phyloP scores from a whole-genome alignment of 202 grass and related monocot species.

The Schoenoplectus triqueter region DNA sequence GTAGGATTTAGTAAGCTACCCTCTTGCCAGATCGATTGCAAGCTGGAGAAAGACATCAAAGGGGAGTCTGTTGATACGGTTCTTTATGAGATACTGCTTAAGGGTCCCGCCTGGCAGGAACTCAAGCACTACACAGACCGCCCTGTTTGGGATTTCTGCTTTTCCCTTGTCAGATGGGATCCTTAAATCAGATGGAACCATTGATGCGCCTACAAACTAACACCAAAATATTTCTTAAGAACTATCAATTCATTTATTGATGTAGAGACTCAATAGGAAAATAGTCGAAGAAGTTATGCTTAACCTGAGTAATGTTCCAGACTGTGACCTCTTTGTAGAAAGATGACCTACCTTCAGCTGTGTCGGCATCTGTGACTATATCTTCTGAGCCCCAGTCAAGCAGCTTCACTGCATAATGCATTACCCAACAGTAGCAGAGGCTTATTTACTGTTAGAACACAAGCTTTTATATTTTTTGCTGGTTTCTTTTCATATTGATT shows the following conservation, averaged over 20 bases:
- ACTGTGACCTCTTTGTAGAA: constrained; percentile 84
- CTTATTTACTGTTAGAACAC: background rate
- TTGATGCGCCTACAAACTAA: constrained; percentile 86
- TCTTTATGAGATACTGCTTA: constrained; percentile 74
- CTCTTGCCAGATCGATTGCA: constrained; percentile 71
- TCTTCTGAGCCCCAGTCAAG: constrained; percentile 78
- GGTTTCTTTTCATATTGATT: background rate
- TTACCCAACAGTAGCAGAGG: constrained; percentile 6
- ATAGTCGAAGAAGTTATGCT: background rate
- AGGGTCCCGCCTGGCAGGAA: constrained; percentile 71
- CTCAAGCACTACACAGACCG: constrained; percentile 79
- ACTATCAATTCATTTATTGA: background rate
- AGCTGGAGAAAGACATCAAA: constrained; percentile 68
- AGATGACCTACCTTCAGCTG: constrained; percentile 61
- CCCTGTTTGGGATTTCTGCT: constrained; percentile 27
- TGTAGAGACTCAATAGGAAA: background rate
- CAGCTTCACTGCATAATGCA: constrained; percentile 68
- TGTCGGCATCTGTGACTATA: constrained; percentile 44
- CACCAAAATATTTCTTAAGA: constrained; percentile 3
- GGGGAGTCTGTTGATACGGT: constrained; percentile 61
- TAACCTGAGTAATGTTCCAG: constrained; percentile 77
- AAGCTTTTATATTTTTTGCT: background rate
- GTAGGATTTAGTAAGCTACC: constrained; percentile 42
- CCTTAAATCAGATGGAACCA: constrained; percentile 77
- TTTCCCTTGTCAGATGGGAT: constrained; percentile 55